Conservation (phyloP, 441 rosid genomes). For the Mallotus japonicus region DNA sequence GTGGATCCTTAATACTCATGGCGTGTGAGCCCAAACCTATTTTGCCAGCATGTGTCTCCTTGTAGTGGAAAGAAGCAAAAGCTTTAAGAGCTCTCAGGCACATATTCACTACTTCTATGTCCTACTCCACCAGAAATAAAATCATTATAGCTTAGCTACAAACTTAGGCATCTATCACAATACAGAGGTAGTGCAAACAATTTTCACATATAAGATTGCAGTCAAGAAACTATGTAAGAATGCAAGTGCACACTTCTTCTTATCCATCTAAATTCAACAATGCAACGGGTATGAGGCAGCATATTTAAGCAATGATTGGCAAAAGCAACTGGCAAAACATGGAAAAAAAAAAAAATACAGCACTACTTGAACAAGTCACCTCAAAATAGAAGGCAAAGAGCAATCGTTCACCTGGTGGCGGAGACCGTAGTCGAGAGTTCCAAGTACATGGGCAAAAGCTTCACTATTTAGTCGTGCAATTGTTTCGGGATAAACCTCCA, state of each 20-base stretch:
- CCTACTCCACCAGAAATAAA: slow-evolving; percentile 41
- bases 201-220: not conserved
- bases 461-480: slow-evolving; percentile 66
- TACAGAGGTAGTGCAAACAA: not conserved
- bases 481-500: slow-evolving; percentile 97
- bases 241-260: not conserved
- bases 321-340: not conserved
- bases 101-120: slow-evolving; percentile 82
- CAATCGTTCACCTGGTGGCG: slow-evolving; percentile 74
- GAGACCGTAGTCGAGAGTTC: slow-evolving; percentile 87
- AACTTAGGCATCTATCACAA: slow-evolving; percentile 1
- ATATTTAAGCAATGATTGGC: not conserved
- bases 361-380: not conserved
- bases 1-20: slow-evolving; percentile 44
- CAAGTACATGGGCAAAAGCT: slow-evolving; percentile 75
- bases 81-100: slow-evolving; percentile 86
- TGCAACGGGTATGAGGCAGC: not conserved
- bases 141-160: not conserved
- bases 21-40: slow-evolving; percentile 74
- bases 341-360: not conserved
- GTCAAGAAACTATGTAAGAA: not conserved
- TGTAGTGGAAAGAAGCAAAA: slow-evolving; percentile 87
- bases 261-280: not conserved
- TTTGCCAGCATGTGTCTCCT: slow-evolving; percentile 61
- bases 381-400: not conserved